Evolutionary conservation across 2,329 filamentous ascomycete species (phyloP).

Genomic region (Torrubiella hemipterigena): DNA sequence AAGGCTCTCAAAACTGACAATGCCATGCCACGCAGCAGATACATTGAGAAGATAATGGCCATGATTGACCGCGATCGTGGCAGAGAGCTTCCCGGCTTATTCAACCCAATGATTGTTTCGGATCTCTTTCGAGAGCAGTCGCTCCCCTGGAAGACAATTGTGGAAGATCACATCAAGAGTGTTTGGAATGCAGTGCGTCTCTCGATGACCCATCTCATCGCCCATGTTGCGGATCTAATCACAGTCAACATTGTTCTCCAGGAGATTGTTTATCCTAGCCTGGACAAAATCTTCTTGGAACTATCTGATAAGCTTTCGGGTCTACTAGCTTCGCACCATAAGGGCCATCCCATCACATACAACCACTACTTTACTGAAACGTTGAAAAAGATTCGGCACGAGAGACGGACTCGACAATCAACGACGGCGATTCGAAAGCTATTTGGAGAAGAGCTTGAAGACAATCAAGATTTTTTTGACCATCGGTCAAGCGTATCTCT

Average conservation of each 20-base stretch:
- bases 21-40: slow-evolving; percentile 8
- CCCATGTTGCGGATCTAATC: slow-evolving; percentile 8
- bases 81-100: slow-evolving; percentile 47
- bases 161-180: slow-evolving; percentile 11
- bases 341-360: slow-evolving; percentile 40
- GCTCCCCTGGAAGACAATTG: slow-evolving; percentile 37
- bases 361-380: slow-evolving; percentile 32
- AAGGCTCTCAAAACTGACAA: not conserved
- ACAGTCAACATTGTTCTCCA: slow-evolving; percentile 8
- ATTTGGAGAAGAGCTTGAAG: too few relatives aligned
- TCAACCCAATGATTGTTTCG: slow-evolving; percentile 44
- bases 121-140: slow-evolving; percentile 51
- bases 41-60: slow-evolving; percentile 10
- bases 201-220: slow-evolving; percentile 4
- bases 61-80: slow-evolving; percentile 14
- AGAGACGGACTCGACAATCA: slow-evolving; percentile 3
- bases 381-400: slow-evolving; percentile 16
- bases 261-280: slow-evolving; percentile 8
- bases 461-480: not conserved
- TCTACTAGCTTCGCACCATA: slow-evolving; percentile 29
- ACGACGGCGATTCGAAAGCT: not conserved
- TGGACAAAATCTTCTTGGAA: slow-evolving; percentile 9
- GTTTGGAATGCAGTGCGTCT: slow-evolving; percentile 8
- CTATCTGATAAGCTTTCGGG: slow-evolving; percentile 28
- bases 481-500: not conserved